phyloP scores from a whole-genome alignment of 768 basidiomycete genomes.

The Mycena polygramma region DNA sequence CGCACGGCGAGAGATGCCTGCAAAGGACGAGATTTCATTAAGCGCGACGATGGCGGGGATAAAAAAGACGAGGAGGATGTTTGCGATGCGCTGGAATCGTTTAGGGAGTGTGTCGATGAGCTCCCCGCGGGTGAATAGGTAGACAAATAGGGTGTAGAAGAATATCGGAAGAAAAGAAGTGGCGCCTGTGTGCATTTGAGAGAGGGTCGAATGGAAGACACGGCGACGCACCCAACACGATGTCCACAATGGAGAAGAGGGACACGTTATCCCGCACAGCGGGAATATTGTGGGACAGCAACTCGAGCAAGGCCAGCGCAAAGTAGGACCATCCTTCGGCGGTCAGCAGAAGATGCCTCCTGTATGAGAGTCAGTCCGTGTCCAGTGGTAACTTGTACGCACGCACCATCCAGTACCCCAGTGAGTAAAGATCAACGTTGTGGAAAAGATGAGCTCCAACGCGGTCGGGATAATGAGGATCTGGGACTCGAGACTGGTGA shows the following conservation, averaged over 20 bases:
- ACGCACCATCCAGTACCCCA: slow-evolving; percentile 65
- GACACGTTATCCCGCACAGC: slow-evolving; percentile 59
- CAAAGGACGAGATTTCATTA: slow-evolving; percentile 76
- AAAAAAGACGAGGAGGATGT: slow-evolving; percentile 61
- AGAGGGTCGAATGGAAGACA: too few relatives aligned
- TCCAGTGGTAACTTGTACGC: too few relatives aligned
- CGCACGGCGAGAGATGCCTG: slow-evolving; percentile 70
- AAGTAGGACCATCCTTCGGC: slow-evolving; percentile 75
- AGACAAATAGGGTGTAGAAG: slow-evolving; percentile 73
- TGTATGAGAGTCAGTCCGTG: too few relatives aligned
- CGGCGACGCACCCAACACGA: slow-evolving; percentile 67
- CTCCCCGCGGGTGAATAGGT: slow-evolving; percentile 64
- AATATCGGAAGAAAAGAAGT: slow-evolving; percentile 76
- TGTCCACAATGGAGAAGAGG: slow-evolving; percentile 68
- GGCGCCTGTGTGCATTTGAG: slow-evolving; percentile 51
- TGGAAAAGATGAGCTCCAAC: slow-evolving; percentile 72
- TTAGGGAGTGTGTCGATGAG: slow-evolving; percentile 67
- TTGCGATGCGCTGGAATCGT: slow-evolving; percentile 59
- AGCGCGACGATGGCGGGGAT: slow-evolving; percentile 67
- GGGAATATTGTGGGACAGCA: slow-evolving; percentile 69
- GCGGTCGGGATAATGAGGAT: slow-evolving; percentile 73
- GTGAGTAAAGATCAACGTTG: slow-evolving; percentile 64
- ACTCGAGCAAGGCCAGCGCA: slow-evolving; percentile 69
- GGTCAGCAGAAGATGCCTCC: slow-evolving; percentile 69
- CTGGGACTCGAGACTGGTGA: slow-evolving; percentile 60